These are phyloP conservation scores for Eucalyptus victrix DNA, from an alignment of 345 rosid species.

Conservation along the genomic window DNA sequence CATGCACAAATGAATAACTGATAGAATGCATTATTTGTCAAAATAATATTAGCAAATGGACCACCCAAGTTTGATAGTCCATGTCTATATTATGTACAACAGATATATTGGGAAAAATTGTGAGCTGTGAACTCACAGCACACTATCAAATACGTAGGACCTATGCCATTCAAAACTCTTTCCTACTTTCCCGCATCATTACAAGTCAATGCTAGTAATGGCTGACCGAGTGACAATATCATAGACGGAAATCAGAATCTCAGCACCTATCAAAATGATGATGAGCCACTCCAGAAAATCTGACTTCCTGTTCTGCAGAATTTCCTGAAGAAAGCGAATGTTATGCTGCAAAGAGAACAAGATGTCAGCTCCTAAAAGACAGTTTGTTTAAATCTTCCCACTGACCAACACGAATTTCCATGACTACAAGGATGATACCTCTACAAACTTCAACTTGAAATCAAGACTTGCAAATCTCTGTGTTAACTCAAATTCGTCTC, in stretches of 20 bases:
- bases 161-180: background rate
- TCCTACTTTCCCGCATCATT: background rate
- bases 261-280: conserved; percentile 70
- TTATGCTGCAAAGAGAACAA: conserved; percentile 56
- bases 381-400: background rate
- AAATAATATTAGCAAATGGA: background rate
- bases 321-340: conserved; percentile 87
- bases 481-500: conserved; percentile 89
- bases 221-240: conserved; percentile 19
- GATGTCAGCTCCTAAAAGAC: background rate
- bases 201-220: background rate
- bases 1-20: background rate
- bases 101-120: background rate
- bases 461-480: conserved; percentile 90
- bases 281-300: conserved; percentile 95
- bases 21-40: background rate
- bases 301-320: conserved; percentile 91
- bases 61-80: background rate
- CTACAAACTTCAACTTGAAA: conserved; percentile 86
- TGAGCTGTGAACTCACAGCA: background rate
- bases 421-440: conserved; percentile 25
- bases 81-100: background rate
- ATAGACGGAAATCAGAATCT: conserved; percentile 59
- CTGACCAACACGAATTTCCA: background rate
- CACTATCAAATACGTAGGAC: background rate